A percentile compares a stretch with the other conserved stretches of the same genome.
Conservation (phyloP, 2,329 filamentous ascomycete genomes). For the Phaeophleospora eucalypticola region DNA sequence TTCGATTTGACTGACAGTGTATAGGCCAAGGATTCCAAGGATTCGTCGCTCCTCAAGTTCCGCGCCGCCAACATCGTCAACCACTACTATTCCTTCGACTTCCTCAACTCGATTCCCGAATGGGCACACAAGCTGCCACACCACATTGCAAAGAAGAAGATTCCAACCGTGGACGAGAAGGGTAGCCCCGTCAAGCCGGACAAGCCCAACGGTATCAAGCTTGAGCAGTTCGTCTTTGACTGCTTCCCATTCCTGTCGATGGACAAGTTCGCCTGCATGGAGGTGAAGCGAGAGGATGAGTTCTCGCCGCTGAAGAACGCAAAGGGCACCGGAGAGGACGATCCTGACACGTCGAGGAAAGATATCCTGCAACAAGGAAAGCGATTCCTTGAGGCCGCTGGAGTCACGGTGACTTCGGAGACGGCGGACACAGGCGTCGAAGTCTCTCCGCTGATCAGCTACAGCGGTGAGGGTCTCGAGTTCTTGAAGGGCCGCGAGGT, state of each 20-base stretch:
- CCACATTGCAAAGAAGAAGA: slow-evolving; percentile 98
- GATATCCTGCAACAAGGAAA: slow-evolving; percentile 89
- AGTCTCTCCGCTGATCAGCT: slow-evolving; percentile 89
- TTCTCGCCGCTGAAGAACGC: slow-evolving; percentile 97
- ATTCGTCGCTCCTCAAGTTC: slow-evolving; percentile 83
- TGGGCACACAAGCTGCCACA: slow-evolving; percentile 86
- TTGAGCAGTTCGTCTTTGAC: slow-evolving; percentile 98
- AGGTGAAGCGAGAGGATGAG: slow-evolving; percentile 94
- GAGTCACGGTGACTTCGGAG: slow-evolving; percentile 68
- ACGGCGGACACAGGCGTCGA: slow-evolving; percentile 67
- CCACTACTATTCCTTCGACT: slow-evolving; percentile 96
- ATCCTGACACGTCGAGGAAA: slow-evolving; percentile 84
- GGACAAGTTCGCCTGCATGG: slow-evolving; percentile 88
- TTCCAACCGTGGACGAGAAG: slow-evolving; percentile 71
- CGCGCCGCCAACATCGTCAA: slow-evolving; percentile 99
- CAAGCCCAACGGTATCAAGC: slow-evolving; percentile 96
- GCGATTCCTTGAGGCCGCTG: slow-evolving; percentile 77
- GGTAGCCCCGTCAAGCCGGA: slow-evolving; percentile 83
- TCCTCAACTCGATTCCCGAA: slow-evolving; percentile 82
- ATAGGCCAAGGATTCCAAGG: slow-evolving; percentile 70
- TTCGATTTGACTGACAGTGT: background rate
- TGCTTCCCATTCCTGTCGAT: slow-evolving; percentile 88
- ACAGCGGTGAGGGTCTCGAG: slow-evolving; percentile 63
- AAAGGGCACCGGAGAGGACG: slow-evolving; percentile 80
- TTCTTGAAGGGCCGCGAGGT: slow-evolving; percentile 58